Evolutionary conservation across 2,329 filamentous ascomycete genomes (phyloP).

Genomic region (Aspergillus sp.): DNA sequence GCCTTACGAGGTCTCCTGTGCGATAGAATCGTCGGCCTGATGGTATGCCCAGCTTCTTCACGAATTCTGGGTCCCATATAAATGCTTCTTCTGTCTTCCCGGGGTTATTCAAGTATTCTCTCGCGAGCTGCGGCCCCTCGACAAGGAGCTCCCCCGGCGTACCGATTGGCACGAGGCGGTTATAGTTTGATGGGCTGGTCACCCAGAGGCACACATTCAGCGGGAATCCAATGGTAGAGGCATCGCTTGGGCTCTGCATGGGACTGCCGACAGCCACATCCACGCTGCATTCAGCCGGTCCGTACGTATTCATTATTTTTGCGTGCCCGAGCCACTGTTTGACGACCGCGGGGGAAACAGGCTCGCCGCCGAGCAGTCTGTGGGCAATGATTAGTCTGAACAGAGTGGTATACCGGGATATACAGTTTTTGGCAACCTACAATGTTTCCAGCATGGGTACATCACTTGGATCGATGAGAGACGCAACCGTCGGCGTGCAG

Average conservation of each 20-base stretch:
- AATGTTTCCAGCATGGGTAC: not conserved
- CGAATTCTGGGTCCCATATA: constrained; percentile 18
- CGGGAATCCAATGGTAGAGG: not conserved
- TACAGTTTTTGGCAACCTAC: not conserved
- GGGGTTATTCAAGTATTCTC: not conserved
- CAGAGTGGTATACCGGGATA: too few species aligned
- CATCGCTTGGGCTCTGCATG: not conserved
- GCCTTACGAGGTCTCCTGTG: constrained; percentile 2
- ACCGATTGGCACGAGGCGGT: not conserved
- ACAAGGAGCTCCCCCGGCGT: not conserved
- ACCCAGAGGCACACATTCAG: not conserved
- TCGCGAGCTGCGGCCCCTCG: not conserved
- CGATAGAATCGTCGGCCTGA: constrained; percentile 43
- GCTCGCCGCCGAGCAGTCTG: not conserved
- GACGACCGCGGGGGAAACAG: not conserved
- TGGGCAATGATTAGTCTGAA: too few species aligned
- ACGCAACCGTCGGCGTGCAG: not conserved
- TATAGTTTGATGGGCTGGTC: not conserved
- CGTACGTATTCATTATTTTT: not conserved
- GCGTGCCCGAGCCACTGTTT: not conserved
- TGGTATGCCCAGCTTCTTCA: not conserved
- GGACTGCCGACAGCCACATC: not conserved
- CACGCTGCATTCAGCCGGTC: not conserved
- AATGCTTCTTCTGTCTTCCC: constrained; percentile 12
- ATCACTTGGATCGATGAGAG: not conserved